These are phyloP conservation scores for Ustilago vetiveriae DNA, from an alignment of 1,284 basidiomycete species.

Conservation along the genomic window DNA sequence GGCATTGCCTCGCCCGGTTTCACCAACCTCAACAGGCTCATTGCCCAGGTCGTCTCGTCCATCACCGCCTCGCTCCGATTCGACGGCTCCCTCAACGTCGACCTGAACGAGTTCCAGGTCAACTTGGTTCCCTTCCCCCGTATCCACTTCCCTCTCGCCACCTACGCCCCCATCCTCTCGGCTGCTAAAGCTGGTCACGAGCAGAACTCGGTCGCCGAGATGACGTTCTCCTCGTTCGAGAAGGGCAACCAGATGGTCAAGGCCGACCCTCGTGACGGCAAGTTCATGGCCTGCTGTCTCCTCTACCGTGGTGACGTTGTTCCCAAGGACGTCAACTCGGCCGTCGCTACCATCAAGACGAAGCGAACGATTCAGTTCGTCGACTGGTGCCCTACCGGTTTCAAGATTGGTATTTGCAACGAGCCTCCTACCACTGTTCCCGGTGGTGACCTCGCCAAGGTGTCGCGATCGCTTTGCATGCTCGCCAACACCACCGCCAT, in stretches of 20 bases:
- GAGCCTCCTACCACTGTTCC: constrained; percentile 86
- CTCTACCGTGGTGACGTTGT: constrained; percentile 89
- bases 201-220: constrained; percentile 96
- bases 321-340: constrained; percentile 93
- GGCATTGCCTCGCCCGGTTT: constrained; percentile 87
- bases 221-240: constrained; percentile 99
- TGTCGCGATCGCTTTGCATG: constrained; percentile 95
- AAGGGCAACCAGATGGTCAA: constrained; percentile 92
- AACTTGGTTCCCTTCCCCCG: constrained; percentile 85
- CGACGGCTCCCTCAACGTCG: constrained; percentile 96
- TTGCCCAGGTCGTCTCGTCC: constrained; percentile 93
- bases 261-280: constrained; percentile 70
- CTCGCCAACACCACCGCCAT: constrained; percentile 94
- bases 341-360: constrained; percentile 93
- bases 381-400: constrained; percentile 99
- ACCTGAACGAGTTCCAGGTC: constrained; percentile 98
- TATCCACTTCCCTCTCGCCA: constrained; percentile 97
- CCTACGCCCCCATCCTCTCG: constrained; percentile 93
- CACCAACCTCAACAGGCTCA: constrained; percentile 93
- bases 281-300: constrained; percentile 81
- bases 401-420: constrained; percentile 95
- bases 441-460: constrained; percentile 93
- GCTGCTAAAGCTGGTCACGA: constrained; percentile 84
- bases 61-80: constrained; percentile 97
- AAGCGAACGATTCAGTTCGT: constrained; percentile 79